A percentile compares a stretch with the other conserved stretches of the same genome.
Conservation (phyloP, 2,329 filamentous ascomycete genomes). For the Aspergillus amoenus region DNA sequence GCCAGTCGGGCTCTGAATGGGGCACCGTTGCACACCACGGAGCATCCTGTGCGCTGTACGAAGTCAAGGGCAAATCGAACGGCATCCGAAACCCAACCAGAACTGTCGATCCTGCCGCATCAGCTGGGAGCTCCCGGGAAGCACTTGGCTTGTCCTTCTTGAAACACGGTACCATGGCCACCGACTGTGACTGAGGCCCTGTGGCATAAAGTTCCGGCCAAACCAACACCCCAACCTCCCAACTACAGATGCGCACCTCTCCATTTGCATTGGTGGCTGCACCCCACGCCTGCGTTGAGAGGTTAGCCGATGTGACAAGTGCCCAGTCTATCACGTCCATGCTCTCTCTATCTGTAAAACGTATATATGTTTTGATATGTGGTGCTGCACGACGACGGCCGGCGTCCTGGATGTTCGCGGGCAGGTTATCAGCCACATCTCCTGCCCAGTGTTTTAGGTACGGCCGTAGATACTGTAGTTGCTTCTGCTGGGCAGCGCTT, state of each 20-base stretch:
- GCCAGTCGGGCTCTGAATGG: conserved; percentile 61
- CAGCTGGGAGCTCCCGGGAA: background rate
- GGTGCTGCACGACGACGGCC: conserved; percentile 71
- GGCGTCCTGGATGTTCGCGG: conserved; percentile 43
- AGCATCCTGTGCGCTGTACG: conserved; percentile 62
- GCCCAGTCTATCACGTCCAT: conserved; percentile 72
- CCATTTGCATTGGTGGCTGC: conserved; percentile 57
- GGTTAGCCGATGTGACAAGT: conserved; percentile 83
- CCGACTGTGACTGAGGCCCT: conserved; percentile 17
- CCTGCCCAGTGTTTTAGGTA: conserved; percentile 75
- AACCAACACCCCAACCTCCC: conserved; percentile 78
- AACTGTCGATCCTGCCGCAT: conserved; percentile 15
- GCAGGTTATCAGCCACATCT: conserved; percentile 36
- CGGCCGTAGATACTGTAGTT: conserved; percentile 69
- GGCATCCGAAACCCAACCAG: conserved; percentile 74
- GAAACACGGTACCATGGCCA: conserved; percentile 69
- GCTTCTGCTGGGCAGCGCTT: conserved; percentile 68
- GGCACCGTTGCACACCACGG: conserved; percentile 73
- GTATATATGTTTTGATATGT: conserved; percentile 86
- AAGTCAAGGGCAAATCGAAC: conserved; percentile 73
- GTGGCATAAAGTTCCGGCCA: conserved; percentile 63
- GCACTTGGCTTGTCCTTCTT: conserved; percentile 54
- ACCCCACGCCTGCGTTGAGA: conserved; percentile 89
- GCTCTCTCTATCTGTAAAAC: conserved; percentile 48
- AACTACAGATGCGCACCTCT: conserved; percentile 72